Percentiles rank a stretch among this genome's conserved stretches.
These are phyloP conservation scores for Magnaporthiopsis rhizophila DNA, from an alignment of 2,329 filamentous ascomycete species.

Conservation along the genomic window DNA sequence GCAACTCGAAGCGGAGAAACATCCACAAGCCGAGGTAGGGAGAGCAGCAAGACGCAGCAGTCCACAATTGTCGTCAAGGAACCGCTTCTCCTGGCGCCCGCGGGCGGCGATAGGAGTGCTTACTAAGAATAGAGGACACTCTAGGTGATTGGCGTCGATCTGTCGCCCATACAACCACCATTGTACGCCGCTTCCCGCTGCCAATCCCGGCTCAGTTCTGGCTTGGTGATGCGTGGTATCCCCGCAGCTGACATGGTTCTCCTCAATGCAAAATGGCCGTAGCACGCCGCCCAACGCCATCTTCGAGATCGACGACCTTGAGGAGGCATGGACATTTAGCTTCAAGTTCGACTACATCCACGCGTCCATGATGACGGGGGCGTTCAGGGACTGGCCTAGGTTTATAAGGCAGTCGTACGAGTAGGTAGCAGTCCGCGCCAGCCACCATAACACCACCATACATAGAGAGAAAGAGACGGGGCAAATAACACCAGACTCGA, in stretches of 20 bases:
- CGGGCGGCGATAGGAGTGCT: too few species aligned
- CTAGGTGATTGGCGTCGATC: constrained; percentile 19
- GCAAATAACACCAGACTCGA: constrained; percentile 2
- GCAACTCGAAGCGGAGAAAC: constrained; percentile 15
- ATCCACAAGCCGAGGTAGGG: constrained; percentile 18
- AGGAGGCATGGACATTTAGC: constrained; percentile 20
- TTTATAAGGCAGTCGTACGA: constrained; percentile 18
- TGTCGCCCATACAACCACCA: constrained; percentile 18
- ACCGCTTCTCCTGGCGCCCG: too few species aligned
- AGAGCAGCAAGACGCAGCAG: background rate
- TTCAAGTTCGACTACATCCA: constrained; percentile 21
- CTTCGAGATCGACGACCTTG: constrained; percentile 21
- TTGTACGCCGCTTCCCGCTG: constrained; percentile 13
- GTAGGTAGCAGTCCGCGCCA: constrained; percentile 9
- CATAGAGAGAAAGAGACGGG: too few species aligned
- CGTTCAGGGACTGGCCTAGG: constrained; percentile 18
- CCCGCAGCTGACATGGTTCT: background rate
- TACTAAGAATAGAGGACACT: too few species aligned
- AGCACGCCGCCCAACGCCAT: constrained; percentile 17
- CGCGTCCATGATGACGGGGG: constrained; percentile 20
- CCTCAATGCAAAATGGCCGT: background rate
- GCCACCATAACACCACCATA: too few species aligned
- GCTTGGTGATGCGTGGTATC: background rate
- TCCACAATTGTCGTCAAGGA: background rate
- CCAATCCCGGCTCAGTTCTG: background rate